phyloP scores from a whole-genome alignment of 129 eudicot genomes.

The Smallanthus sonchifolius region DNA sequence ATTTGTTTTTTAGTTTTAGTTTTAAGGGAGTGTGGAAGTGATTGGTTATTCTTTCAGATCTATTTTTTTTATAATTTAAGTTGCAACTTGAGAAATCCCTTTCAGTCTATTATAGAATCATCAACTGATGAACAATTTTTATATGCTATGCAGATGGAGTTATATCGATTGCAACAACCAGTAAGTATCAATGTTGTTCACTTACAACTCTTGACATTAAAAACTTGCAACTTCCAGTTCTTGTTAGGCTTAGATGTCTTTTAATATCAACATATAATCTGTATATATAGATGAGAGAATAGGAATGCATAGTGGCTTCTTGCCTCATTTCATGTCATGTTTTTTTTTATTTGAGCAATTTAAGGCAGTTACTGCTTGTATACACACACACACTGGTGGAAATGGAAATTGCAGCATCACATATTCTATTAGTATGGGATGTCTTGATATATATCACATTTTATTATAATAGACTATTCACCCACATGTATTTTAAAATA shows the following conservation, averaged over 20 bases:
- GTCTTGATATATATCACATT: not conserved
- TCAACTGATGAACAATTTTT: conserved; percentile 22
- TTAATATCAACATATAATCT: conserved; percentile 3
- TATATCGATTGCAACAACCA: conserved; percentile 71
- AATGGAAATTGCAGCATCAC: not conserved
- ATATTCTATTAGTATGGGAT: not conserved
- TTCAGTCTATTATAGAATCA: not conserved
- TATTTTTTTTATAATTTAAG: conserved; percentile 3
- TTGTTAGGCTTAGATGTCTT: conserved; percentile 1
- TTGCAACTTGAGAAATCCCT: not conserved
- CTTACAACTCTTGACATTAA: not conserved
- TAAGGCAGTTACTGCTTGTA: not conserved
- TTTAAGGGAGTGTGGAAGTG: not conserved
- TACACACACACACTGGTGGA: not conserved
- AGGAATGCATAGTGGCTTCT: conserved; percentile 3
- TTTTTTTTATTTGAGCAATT: not conserved
- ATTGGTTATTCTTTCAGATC: conserved; percentile 1
- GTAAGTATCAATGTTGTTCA: conserved; percentile 45
- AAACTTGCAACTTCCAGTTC: not conserved
- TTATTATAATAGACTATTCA: not conserved
- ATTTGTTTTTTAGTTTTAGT: not conserved
- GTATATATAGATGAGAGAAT: not conserved
- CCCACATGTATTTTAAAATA: not conserved
- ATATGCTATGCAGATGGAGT: conserved; percentile 71
- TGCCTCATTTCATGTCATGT: not conserved